phyloP scores from a whole-genome alignment of 139 green algal genomes.

The Pedinophyceae sp. region DNA sequence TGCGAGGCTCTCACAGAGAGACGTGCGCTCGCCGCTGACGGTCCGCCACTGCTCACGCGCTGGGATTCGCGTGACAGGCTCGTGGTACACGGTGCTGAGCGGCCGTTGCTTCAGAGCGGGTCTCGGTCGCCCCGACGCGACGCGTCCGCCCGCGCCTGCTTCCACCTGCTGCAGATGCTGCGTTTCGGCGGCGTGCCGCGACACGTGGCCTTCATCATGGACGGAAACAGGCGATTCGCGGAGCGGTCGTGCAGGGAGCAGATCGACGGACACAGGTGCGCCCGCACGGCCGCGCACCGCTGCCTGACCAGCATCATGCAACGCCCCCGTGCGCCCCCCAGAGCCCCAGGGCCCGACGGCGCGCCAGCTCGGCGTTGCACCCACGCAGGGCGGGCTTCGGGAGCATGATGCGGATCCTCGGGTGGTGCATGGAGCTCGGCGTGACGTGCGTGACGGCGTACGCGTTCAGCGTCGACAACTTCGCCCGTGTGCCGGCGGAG shows the following conservation, averaged over 20 bases:
- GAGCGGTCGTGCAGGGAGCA: conserved; percentile 16
- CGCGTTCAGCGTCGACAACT: conserved; percentile 93
- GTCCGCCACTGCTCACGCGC: no score
- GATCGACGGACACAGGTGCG: conserved; percentile 37
- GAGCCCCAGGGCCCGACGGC: no score
- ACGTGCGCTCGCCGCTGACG: no score
- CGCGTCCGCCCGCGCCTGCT: no score
- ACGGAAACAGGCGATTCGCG: conserved; percentile 84
- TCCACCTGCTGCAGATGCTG: conserved; percentile 13
- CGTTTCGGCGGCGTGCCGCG: conserved; percentile 23
- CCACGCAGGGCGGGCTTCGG: conserved; percentile 2
- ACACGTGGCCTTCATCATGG: conserved; percentile 92
- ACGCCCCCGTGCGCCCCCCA: no score
- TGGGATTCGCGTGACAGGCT: no score
- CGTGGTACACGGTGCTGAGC: no score
- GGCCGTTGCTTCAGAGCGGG: no score
- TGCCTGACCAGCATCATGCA: background rate
- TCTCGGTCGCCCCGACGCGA: no score
- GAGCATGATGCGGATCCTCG: conserved; percentile 49
- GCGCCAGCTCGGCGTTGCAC: no score
- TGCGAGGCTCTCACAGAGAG: no score
- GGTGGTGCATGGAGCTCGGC: conserved; percentile 80
- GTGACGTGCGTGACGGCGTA: conserved; percentile 71
- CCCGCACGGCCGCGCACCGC: background rate
- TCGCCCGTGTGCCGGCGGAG: conserved; percentile 51